Evolutionary conservation across 83 land plant genomes (phyloP).

Genomic region (Picea abies): DNA sequence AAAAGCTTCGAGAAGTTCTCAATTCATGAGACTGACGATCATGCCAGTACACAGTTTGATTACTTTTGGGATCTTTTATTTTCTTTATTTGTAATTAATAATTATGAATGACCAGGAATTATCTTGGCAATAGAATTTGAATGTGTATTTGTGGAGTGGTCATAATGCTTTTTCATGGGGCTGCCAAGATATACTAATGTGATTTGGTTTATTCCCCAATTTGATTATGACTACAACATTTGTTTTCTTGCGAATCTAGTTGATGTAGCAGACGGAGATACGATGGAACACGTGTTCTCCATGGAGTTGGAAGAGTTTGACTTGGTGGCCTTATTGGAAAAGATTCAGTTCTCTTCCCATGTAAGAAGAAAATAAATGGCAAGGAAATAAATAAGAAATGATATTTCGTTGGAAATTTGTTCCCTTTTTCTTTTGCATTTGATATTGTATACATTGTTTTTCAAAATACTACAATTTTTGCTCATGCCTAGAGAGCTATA

Average conservation of each 20-base stretch:
- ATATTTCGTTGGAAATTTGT: no score
- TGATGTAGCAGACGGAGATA: no score
- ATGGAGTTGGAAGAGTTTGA: no score
- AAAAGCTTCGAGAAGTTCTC: conserved; percentile 50
- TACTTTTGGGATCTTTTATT: neutral
- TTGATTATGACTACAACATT: neutral
- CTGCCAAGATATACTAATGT: neutral
- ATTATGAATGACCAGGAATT: neutral
- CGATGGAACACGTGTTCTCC: no score
- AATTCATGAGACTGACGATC: conserved; percentile 15
- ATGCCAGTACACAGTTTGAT: neutral
- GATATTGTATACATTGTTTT: no score
- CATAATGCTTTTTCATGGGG: neutral
- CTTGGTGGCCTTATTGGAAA: no score
- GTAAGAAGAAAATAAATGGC: no score
- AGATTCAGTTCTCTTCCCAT: no score
- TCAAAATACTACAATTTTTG: no score
- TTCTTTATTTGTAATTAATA: conserved; percentile 6
- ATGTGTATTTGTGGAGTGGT: neutral
- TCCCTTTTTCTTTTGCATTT: no score
- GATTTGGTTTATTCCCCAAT: neutral
- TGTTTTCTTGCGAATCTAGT: neutral
- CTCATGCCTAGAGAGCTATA: no score
- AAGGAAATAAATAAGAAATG: no score
- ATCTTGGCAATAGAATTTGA: neutral